Base-by-base conservation (phyloP, 2,329 filamentous ascomycete species). In the Trichoderma sp. region DNA sequence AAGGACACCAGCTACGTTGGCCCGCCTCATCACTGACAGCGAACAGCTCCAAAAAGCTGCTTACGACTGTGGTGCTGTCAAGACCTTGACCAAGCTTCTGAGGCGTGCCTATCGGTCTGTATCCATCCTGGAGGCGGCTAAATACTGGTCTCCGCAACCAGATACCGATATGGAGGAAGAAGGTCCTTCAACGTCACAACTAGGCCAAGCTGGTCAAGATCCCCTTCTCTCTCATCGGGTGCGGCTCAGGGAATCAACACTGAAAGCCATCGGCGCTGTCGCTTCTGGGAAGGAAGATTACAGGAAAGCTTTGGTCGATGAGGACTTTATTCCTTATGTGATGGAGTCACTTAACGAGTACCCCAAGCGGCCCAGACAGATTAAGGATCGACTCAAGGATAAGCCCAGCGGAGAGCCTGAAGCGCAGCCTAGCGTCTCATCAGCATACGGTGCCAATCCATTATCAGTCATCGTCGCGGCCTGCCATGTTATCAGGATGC, bases 251-350 rank as follows among this genome's bases (percentile, higher is more conserved):
- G 92, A 95, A 80, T 91, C 89, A 64, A 88, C 91, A 1, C 83
- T 98, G 21, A 91, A 91, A 77, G 94, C 94, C 2, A 84, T 98
- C 71, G 93, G 93, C n/a, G 92, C 94, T 3, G 84, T 98, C 65
- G 90, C 93, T 2, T 89, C 93, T 3, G 91, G 92, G 76, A 94
- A 94, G 77, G 94, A 98, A 76, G 89, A 92, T 28, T 93, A 95
- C 78, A 88, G 95, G 57, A 97, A 97, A 78, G 87, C 88, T 0
- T 88, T 98, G 61, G 92, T 96, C 67, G 91, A 95, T 28, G 89
- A 93, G 76, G 93, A 94, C n/a, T 88, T 93, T 64, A 86, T 97
- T 58, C 87, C 90, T 1, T 94, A 92, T 78, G 91, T 98, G 66
- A 91, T 97, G 56, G 93, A 97, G 76, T 96, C 94, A 0, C 86